Conservation (phyloP, 2,329 filamentous ascomycete genomes). For the Talaromyces islandicus region DNA sequence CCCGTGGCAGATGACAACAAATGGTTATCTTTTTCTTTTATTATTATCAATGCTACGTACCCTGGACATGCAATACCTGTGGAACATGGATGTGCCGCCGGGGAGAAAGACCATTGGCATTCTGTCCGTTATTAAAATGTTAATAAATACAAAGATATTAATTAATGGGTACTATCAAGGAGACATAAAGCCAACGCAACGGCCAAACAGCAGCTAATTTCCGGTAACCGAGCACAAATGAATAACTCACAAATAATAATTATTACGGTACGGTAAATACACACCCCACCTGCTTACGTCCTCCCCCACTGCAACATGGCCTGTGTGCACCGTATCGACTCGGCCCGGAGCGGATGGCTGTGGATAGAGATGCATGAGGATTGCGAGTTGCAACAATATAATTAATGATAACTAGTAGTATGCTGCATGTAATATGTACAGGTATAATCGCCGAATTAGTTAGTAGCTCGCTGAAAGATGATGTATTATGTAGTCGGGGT, state of each 20-base stretch:
- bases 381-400: background rate
- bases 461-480: too few species aligned
- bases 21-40: background rate
- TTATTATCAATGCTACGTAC: background rate
- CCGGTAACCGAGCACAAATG: background rate
- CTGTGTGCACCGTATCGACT: background rate
- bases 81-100: background rate
- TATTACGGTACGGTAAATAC: background rate
- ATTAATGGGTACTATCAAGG: background rate
- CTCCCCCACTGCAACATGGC: background rate
- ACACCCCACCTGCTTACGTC: background rate
- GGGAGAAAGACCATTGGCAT: background rate
- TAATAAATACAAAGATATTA: too few species aligned
- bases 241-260: background rate
- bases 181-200: background rate
- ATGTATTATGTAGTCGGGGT: background rate
- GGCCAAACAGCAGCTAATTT: background rate
- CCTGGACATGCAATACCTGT: background rate
- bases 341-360: background rate
- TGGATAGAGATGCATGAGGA: background rate
- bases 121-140: background rate
- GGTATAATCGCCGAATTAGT: background rate
- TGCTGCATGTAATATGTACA: background rate
- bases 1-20: background rate
- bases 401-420: background rate